phyloP scores from a whole-genome alignment of 1,284 basidiomycete species.

The Exobasidium cylindrosporum region DNA sequence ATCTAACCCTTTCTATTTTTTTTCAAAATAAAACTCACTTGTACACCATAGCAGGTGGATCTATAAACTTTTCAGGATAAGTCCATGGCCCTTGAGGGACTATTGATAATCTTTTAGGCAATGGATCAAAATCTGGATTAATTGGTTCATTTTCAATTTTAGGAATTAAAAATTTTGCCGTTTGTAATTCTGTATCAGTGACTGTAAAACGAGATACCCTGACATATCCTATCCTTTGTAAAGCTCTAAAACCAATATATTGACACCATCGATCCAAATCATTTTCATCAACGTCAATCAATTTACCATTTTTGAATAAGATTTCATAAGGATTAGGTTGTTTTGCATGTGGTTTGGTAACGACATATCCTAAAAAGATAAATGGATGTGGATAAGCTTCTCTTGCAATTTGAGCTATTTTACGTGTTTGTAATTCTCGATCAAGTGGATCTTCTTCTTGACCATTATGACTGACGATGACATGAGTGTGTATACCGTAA shows the following conservation, averaged over 20 bases:
- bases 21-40: background rate
- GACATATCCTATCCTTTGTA: conserved; percentile 45
- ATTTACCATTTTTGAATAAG: conserved; percentile 58
- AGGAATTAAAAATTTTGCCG: conserved; percentile 46
- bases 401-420: conserved; percentile 76
- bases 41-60: conserved; percentile 19
- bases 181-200: conserved; percentile 51
- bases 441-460: conserved; percentile 86
- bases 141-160: conserved; percentile 19
- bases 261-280: conserved; percentile 50
- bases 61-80: conserved; percentile 16
- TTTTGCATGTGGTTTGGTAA: conserved; percentile 71
- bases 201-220: conserved; percentile 49
- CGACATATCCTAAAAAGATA: conserved; percentile 70
- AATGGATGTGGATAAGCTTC: conserved; percentile 71
- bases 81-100: background rate
- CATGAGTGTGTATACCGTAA: conserved; percentile 68
- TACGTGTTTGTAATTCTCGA: conserved; percentile 79
- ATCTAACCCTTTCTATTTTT: background rate
- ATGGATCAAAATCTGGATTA: conserved; percentile 33
- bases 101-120: background rate
- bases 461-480: conserved; percentile 68
- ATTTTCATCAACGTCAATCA: conserved; percentile 58
- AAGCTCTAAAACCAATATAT: conserved; percentile 47
- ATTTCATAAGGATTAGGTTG: conserved; percentile 82